Percentiles rank a stretch among this genome's conserved stretches.
Conservation (phyloP, 2,329 filamentous ascomycete species). For the Phaeomoniella chlamydospora region DNA sequence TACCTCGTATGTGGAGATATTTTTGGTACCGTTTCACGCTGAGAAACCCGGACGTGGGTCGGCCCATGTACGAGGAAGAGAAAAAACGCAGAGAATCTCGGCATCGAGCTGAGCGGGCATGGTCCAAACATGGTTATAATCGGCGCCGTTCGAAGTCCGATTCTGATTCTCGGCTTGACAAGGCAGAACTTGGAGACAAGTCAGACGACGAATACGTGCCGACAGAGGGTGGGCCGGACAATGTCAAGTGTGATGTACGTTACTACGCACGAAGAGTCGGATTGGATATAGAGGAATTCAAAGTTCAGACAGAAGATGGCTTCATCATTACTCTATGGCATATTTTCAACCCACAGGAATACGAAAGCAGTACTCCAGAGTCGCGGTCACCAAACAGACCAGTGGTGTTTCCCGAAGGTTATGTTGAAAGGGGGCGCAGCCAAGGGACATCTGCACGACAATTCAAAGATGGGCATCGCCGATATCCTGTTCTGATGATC, state of each 20-base stretch:
- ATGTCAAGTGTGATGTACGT: conserved; percentile 59
- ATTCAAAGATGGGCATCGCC: conserved; percentile 31
- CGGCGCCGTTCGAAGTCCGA: conserved; percentile 17
- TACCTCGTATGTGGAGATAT: conserved; percentile 37
- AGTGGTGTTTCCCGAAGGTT: background rate
- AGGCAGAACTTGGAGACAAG: conserved; percentile 17
- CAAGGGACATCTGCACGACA: conserved; percentile 16
- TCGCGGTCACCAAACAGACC: conserved; percentile 24
- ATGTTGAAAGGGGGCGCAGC: conserved; percentile 19
- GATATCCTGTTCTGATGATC: conserved; percentile 74
- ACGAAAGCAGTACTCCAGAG: conserved; percentile 35
- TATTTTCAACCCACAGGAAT: conserved; percentile 69
- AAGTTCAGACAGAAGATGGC: conserved; percentile 85
- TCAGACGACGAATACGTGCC: conserved; percentile 44
- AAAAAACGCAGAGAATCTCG: conserved; percentile 41
- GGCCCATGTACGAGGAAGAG: conserved; percentile 66
- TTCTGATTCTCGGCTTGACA: conserved; percentile 26
- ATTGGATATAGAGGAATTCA: conserved; percentile 66
- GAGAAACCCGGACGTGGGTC: conserved; percentile 41
- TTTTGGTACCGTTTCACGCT: conserved; percentile 41
- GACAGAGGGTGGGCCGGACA: conserved; percentile 68
- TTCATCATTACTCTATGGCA: conserved; percentile 86
- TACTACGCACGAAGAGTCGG: conserved; percentile 85
- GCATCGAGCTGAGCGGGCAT: conserved; percentile 43
- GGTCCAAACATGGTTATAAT: conserved; percentile 36